Conservation (phyloP, 2,329 filamentous ascomycete species). For the Fusarium humuli region DNA sequence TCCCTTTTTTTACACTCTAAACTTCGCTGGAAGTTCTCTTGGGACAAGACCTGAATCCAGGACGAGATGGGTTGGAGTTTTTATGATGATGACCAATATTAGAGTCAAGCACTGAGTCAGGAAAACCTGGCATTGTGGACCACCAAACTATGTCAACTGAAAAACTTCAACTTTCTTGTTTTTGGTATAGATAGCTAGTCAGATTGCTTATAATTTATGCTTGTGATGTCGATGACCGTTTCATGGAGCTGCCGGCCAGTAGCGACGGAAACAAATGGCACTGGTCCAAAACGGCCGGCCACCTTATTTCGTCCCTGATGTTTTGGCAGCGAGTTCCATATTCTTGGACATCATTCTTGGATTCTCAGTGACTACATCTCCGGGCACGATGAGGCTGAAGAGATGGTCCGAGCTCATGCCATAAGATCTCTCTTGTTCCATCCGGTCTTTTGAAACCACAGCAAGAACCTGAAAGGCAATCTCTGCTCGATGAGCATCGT, state of each 20-base stretch:
- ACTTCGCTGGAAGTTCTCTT: constrained; percentile 57
- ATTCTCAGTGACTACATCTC: background rate
- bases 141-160: constrained; percentile 50
- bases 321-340: background rate
- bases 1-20: constrained; percentile 52
- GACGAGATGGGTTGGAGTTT: constrained; percentile 62
- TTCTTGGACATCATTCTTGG: background rate
- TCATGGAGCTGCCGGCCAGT: background rate
- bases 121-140: constrained; percentile 50
- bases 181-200: constrained; percentile 3
- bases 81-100: constrained; percentile 92
- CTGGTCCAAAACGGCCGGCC: no score
- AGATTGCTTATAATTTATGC: background rate
- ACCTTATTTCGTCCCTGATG: background rate
- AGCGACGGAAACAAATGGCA: background rate
- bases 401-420: background rate
- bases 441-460: background rate
- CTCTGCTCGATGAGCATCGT: background rate
- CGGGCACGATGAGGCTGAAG: background rate
- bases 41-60: constrained; percentile 34
- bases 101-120: constrained; percentile 97
- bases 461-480: background rate
- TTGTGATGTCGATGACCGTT: background rate
- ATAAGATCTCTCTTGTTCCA: background rate
- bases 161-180: constrained; percentile 42